Evolutionary conservation across 352 stramenopile genomes (phyloP).

Genomic region (Phytopythium vexans): DNA sequence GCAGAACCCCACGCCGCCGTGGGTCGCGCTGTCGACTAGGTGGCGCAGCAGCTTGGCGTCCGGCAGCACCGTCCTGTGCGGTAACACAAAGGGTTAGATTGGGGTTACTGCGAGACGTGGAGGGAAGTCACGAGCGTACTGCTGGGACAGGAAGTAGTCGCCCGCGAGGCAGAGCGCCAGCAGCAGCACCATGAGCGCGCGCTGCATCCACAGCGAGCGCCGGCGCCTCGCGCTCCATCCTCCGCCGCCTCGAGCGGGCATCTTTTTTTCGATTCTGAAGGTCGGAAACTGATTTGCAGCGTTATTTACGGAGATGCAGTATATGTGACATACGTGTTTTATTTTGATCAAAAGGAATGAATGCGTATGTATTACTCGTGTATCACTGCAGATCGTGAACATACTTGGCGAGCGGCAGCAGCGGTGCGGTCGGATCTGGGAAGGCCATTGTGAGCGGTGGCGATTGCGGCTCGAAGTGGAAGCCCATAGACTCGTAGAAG

Average conservation of each 20-base stretch:
- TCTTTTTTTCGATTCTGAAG: no score
- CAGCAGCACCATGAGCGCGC: constrained; percentile 41
- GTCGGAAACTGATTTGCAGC: no score
- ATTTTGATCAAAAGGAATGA: no score
- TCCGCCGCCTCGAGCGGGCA: no score
- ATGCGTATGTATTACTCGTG: no score
- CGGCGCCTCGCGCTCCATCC: no score
- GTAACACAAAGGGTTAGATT: neutral
- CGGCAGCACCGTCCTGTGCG: constrained; percentile 18
- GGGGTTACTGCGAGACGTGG: neutral
- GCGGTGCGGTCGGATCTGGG: constrained; percentile 3
- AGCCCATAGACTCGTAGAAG: constrained; percentile 22
- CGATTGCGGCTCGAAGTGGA: constrained; percentile 8
- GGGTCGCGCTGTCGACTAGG: constrained; percentile 57
- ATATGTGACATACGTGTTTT: no score
- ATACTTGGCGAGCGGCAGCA: constrained; percentile 15
- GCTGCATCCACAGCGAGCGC: constrained; percentile 8
- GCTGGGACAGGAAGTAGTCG: constrained; percentile 57
- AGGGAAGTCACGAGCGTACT: constrained; percentile 23
- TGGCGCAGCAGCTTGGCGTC: constrained; percentile 47
- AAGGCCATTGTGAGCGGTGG: constrained; percentile 8
- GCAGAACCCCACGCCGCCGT: constrained; percentile 51
- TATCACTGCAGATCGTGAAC: constrained; percentile 14
- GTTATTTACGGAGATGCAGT: no score
- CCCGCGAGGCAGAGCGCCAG: constrained; percentile 43